Evolutionary conservation across 352 stramenopile species (phyloP), one percentile per base, ranked within the genome.

Genomic region (Peronosclerospora sorghi): DNA sequence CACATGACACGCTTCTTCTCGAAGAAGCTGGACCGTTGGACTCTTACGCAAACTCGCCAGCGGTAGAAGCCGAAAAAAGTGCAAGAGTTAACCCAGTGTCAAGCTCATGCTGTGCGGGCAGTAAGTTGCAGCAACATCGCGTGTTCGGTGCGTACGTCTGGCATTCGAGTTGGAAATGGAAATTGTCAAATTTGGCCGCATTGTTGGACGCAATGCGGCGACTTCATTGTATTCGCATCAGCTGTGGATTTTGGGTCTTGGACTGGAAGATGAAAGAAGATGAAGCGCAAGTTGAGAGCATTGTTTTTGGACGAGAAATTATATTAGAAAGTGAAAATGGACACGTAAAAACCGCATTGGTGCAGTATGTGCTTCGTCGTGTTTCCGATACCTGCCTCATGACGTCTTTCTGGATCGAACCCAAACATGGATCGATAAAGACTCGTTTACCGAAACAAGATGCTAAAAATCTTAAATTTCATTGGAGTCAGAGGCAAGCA

Each of bases 401-500:
- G 63, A 94, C 78, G 8, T 91, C 78, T 5, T 79, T 94, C 26
- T 94, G 81, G 81, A 91, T 94, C 78, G 81, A 94, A 48, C 81
- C 81, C 2, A 75, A 89, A 45, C 71, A 88, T 54, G 78, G 78
- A 4, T 59, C 72, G 34, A 63, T 86, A 14, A 84, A 84, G 38
- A 69, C 61, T 14, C 69, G 58, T 0, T 32, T 87, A 18, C 71
- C 75, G 0, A 45, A 62, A 26, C 39, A 65, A 28, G 51, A 59
- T 21, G 69, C 75, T 21, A 32, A 50, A n/a, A 70, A 51, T 4
- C 74, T 87, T 38, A 63, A 34, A 3, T 84, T 88, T 48, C 75
- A 87, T 37, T 78, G 67, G 62, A 73, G 67, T 29, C 38, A 86
- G 26, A 68, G 68, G 26, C 66, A 86, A 48, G 78, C 73, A 17